Conservation (phyloP, 1,139 yeast genomes). For the Candida pseudocylindracea region DNA sequence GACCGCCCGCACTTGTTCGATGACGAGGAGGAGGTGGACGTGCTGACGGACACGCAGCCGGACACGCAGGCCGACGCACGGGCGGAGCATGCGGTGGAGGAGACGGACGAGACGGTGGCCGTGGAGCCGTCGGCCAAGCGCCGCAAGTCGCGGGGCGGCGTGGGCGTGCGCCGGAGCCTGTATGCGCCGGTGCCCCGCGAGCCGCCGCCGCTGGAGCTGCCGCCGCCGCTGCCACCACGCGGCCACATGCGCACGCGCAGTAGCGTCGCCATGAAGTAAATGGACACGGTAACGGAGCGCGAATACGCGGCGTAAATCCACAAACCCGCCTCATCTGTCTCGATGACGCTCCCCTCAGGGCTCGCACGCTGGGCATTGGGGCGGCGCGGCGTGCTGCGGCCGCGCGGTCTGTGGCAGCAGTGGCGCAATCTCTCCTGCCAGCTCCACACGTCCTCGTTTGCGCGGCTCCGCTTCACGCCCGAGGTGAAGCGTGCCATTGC, state of each 20-base stretch:
- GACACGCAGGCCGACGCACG: too few relatives aligned
- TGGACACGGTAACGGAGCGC: too few relatives aligned
- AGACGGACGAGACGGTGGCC: background rate
- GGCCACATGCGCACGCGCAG: background rate
- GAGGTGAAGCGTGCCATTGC: too few relatives aligned
- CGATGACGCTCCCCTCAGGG: background rate
- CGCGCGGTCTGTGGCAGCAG: too few relatives aligned
- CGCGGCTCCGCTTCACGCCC: too few relatives aligned
- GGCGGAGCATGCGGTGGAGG: too few relatives aligned
- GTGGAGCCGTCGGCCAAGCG: background rate
- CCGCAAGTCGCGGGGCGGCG: conserved; percentile 1
- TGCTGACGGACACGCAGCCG: background rate
- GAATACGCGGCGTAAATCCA: background rate
- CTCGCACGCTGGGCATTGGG: background rate
- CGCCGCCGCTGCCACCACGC: background rate
- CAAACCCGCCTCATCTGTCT: background rate
- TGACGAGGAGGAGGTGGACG: conserved; percentile 4
- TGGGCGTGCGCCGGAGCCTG: background rate
- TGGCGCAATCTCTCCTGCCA: too few relatives aligned
- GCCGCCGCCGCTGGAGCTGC: background rate
- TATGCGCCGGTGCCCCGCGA: background rate
- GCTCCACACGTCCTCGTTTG: too few relatives aligned
- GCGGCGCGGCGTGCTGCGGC: background rate
- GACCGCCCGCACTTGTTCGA: conserved; percentile 4
- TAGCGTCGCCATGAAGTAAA: background rate